Base-by-base conservation (phyloP, 805 yeast species). In the Candida odintsovae region DNA sequence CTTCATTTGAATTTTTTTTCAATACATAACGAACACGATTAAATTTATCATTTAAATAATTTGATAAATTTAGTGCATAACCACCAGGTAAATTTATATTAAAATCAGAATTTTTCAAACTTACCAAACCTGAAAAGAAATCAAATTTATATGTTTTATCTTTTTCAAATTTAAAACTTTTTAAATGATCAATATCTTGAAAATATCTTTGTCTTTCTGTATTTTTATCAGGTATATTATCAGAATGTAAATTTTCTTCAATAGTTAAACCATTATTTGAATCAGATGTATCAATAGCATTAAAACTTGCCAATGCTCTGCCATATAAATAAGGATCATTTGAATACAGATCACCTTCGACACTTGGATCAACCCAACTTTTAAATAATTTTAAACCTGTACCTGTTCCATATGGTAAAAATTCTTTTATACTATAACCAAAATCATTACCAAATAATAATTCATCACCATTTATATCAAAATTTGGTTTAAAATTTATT, bases 371-470 rank as follows among this genome's bases (percentile, higher is more conserved):
- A 40, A 83, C 75, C 50, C 73, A 69, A 69, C 75, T 68, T 40
- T 74, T 73, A 67, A 82, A 83, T 29, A 81, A 63, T 48, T 72
- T 71, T 52, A 79, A 66, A 0, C 86, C 88, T 2, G 77, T 61
- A 5, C 78, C 69, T 25, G 71, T 67, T 5, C 80, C 79, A 59
- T 69, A 69, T 3, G 90, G 90, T 11, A 83, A 70, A 45, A 70
- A 69, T 41, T 80, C 80, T 28, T 72, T 65, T 28, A 83, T 73
- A 0, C 86, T 82, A n/a, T 67, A 58, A 10, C 73, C 77, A 58
- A 81, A 80, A 55, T 83, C 89, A 57, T 83, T 83, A 1, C 90
- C 90, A 65, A 79, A 83, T n/a, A 78, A 48, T 37, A 83, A 63
- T n/a, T 72, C 70, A 38, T 75, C 68, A 3, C 85, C 86, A 18